Evolutionary conservation across 148 eudicot species (phyloP).

Genomic region (Selenicereus undatus): DNA sequence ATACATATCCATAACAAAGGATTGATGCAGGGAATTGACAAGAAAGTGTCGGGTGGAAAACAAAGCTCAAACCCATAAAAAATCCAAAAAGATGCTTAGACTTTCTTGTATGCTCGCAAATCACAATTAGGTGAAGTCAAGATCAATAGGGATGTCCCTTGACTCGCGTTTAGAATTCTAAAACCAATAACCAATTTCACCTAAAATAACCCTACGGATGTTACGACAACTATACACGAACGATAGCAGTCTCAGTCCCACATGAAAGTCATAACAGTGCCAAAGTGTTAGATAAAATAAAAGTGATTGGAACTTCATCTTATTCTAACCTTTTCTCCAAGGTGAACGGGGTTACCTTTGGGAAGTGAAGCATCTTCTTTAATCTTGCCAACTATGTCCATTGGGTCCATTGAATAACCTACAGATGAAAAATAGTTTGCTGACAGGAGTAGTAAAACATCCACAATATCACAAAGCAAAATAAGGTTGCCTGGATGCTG

Average conservation of each 20-base stretch:
- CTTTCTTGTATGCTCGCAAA: neutral
- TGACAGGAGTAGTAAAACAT: neutral
- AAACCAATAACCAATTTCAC: neutral
- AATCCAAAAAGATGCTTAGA: neutral
- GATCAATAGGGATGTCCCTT: neutral
- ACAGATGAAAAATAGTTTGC: constrained; percentile 8
- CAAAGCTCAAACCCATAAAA: neutral
- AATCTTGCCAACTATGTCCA: constrained; percentile 87
- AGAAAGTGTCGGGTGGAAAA: neutral
- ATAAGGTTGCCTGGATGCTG: neutral
- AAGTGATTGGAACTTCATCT: neutral
- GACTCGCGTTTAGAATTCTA: neutral
- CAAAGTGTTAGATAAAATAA: no score
- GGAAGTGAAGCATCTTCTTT: constrained; percentile 99
- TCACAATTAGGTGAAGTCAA: neutral
- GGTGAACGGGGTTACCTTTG: constrained; percentile 48
- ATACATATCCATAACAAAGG: neutral
- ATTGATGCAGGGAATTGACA: neutral
- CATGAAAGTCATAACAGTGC: no score
- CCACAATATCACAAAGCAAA: neutral
- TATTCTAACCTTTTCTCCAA: neutral
- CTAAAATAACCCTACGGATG: neutral
- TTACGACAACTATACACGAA: neutral
- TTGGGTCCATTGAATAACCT: constrained; percentile 70
- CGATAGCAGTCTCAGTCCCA: no score